These are phyloP conservation scores for Setomelanomma holmii DNA, from an alignment of 2,329 filamentous ascomycete genomes.

Conservation along the genomic window DNA sequence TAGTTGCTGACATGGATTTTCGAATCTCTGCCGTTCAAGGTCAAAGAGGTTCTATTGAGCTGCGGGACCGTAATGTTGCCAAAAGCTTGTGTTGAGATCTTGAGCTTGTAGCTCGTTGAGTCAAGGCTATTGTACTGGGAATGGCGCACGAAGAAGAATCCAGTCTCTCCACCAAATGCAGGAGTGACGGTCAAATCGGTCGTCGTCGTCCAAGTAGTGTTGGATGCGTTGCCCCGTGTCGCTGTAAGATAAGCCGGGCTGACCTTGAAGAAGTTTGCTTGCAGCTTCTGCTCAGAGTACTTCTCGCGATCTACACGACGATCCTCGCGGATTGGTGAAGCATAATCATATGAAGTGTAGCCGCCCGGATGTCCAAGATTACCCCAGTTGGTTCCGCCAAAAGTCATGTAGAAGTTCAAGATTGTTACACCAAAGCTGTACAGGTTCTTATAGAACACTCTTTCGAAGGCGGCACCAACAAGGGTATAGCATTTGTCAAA, in stretches of 20 bases:
- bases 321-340: conserved; percentile 71
- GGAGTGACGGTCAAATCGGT: conserved; percentile 66
- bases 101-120: conserved; percentile 69
- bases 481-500: conserved; percentile 72
- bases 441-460: conserved; percentile 81
- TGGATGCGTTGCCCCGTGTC: conserved; percentile 38
- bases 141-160: conserved; percentile 73
- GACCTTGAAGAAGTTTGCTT: conserved; percentile 76
- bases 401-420: conserved; percentile 79
- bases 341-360: conserved; percentile 66
- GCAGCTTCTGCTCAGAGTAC: conserved; percentile 78
- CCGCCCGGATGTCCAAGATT: conserved; percentile 67
- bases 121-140: conserved; percentile 66
- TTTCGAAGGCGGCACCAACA: conserved; percentile 75
- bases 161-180: conserved; percentile 62
- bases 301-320: conserved; percentile 74
- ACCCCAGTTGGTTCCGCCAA: conserved; percentile 84
- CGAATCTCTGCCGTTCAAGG: conserved; percentile 68
- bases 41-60: conserved; percentile 60
- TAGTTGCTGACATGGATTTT: conserved; percentile 74
- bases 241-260: conserved; percentile 72
- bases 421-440: conserved; percentile 71
- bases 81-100: conserved; percentile 65
- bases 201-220: conserved; percentile 46
- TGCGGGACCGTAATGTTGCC: conserved; percentile 65